phyloP scores from a whole-genome alignment of 2,329 filamentous ascomycete genomes.

The Chaetomium olivaceum region DNA sequence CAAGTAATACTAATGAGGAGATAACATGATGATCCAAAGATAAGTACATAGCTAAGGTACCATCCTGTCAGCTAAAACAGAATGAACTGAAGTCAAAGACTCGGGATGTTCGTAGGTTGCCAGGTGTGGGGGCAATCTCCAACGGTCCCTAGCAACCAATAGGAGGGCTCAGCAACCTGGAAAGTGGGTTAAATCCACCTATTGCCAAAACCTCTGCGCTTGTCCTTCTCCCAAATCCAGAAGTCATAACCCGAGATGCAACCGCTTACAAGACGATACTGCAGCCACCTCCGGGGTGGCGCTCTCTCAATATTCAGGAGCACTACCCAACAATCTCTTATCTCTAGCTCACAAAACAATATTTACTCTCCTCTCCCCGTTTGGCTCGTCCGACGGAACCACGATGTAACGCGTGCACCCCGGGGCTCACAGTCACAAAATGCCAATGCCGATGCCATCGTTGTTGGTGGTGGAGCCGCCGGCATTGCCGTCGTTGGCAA shows the following conservation, averaged over 20 bases:
- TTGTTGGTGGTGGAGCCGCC: constrained; percentile 30
- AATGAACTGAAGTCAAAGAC: background rate
- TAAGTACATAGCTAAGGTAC: background rate
- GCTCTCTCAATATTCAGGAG: background rate
- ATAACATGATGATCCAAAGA: background rate
- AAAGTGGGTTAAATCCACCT: background rate
- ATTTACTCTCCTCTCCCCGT: background rate
- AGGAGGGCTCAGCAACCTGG: background rate
- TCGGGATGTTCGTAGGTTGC: background rate
- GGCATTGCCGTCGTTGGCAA: constrained; percentile 31
- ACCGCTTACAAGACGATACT: constrained; percentile 14
- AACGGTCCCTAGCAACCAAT: background rate
- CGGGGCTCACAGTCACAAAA: background rate
- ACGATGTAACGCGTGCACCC: background rate
- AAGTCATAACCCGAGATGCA: constrained; percentile 13
- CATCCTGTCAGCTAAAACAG: background rate
- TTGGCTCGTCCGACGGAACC: constrained; percentile 2
- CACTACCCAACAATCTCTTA: background rate
- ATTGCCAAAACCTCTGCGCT: background rate
- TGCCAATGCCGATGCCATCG: constrained; percentile 22
- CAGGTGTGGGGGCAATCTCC: background rate
- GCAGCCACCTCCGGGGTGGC: constrained; percentile 9
- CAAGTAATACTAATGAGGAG: background rate
- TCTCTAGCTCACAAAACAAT: background rate
- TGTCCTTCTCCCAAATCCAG: background rate